These are phyloP conservation scores for Leishmania braziliensis DNA, from an alignment of 208 protist species.

Conservation along the genomic window DNA sequence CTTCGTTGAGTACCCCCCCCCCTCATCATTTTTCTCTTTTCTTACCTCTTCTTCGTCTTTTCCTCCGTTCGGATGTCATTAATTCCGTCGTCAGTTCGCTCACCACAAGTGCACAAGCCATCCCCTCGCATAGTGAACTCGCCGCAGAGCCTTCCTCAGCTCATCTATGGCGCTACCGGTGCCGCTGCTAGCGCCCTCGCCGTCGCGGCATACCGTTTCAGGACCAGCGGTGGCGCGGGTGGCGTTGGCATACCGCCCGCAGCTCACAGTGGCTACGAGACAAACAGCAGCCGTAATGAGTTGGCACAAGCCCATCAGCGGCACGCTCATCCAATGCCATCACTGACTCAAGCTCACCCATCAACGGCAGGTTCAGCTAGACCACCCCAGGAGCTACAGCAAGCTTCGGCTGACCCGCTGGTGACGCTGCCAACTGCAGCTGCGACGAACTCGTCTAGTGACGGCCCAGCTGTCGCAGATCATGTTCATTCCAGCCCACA, in stretches of 20 bases:
- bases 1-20: not conserved
- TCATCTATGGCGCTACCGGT: slow-evolving; percentile 1
- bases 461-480: not conserved
- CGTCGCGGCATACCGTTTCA: not conserved
- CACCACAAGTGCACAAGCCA: slow-evolving; percentile 13
- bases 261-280: not conserved
- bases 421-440: not conserved
- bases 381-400: not conserved
- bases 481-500: not conserved
- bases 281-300: not conserved
- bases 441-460: not conserved
- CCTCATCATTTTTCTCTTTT: not conserved
- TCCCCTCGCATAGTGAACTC: slow-evolving; percentile 1
- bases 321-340: not conserved
- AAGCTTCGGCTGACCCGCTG: not conserved
- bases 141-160: slow-evolving; percentile 14
- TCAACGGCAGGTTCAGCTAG: not conserved
- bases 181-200: not conserved
- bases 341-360: not conserved
- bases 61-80: slow-evolving; percentile 17
- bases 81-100: slow-evolving; percentile 1
- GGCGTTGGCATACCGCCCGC: not conserved
- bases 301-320: not conserved
- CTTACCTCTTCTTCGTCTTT: not conserved
- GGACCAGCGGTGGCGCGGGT: not conserved